phyloP scores from a whole-genome alignment of 345 rosid genomes.

The Aegle marmelos region DNA sequence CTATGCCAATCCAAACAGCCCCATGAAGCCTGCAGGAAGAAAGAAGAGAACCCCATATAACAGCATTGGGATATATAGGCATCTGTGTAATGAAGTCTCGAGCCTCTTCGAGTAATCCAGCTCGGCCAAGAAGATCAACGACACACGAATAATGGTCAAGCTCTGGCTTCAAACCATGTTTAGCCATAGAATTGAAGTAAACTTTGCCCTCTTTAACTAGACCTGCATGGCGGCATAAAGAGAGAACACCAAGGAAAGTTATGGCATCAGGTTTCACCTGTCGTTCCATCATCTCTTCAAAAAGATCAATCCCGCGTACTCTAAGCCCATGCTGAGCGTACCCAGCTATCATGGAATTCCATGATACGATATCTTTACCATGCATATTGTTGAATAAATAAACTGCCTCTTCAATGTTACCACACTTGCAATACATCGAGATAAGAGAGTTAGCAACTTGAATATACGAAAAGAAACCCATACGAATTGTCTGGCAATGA shows the following conservation, averaged over 20 bases:
- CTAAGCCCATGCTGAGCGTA: constrained; percentile 80
- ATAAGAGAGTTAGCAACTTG: constrained; percentile 72
- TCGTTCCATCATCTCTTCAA: constrained; percentile 53
- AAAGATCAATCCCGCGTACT: constrained; percentile 48
- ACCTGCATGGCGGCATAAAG: constrained; percentile 87
- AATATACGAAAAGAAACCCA: constrained; percentile 59
- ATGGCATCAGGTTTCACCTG: constrained; percentile 58
- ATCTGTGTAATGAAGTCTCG: constrained; percentile 44
- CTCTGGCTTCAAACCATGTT: constrained; percentile 50
- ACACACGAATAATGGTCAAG: constrained; percentile 78
- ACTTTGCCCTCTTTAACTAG: constrained; percentile 55
- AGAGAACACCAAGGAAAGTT: constrained; percentile 78
- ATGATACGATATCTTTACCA: constrained; percentile 63
- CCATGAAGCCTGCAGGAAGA: constrained; percentile 82
- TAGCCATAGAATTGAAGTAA: constrained; percentile 60
- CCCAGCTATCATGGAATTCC: constrained; percentile 98
- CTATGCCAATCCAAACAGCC: constrained; percentile 61
- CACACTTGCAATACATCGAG: constrained; percentile 88
- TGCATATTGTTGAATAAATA: constrained; percentile 40
- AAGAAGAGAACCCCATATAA: constrained; percentile 84
- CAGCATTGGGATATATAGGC: constrained; percentile 70
- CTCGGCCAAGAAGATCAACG: constrained; percentile 91
- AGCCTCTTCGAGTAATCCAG: constrained; percentile 76
- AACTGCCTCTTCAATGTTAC: constrained; percentile 50
- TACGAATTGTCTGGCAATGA: constrained; percentile 62